Base-by-base conservation (phyloP, 1,284 basidiomycete genomes). In the Apiotrichum siamense region DNA sequence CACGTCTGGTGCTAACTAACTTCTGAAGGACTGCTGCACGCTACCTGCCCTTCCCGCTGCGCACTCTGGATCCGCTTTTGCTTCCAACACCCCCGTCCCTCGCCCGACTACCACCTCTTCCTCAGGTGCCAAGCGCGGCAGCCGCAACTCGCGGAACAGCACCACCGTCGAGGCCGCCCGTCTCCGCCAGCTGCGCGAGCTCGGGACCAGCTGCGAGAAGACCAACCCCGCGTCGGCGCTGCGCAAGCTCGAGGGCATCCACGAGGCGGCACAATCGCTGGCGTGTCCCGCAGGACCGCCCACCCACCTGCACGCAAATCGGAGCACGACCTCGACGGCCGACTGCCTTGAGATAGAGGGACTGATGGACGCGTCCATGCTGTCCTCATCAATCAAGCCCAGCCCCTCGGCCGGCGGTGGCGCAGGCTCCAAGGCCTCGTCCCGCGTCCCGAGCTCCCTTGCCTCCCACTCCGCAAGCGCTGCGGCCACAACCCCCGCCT, bases 71-170 rank as follows among this genome's bases (percentile, higher is more conserved):
- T 15, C 27, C 2, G 11, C 31, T 4, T 58, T 60, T 25, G 52
- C 57, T 1, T 31, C 57, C 2, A 54, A 58, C 5, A 65, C 65
- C 0, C 66, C 66, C 0, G 53, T 69, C 2, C 65, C 63, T 37
- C 29, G 47, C 33, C 32, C 39, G 3, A 33, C 35, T 3, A 33
- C 37, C 3, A 49, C 45, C 31, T 48, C 51, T 11, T 23, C 49
- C 2, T 29, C 38, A 26, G 20, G 42, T 13, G 47, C 46, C 33
- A 56, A 52, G 44, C 50, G 54, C 20, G 27, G 40, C 2, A 36
- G 43, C 44, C 29, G 43, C 12, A 49, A 41, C 39, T 49, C 50
- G 20, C 50, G 43, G 13, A 12, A 11, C 15, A 17, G 29, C 31
- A 23, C 23, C 38, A 15, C 17, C 5, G 17, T 35, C 17, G 44